Conservation (phyloP, 1,284 basidiomycete genomes). For the Singerocomus inundabilis region DNA sequence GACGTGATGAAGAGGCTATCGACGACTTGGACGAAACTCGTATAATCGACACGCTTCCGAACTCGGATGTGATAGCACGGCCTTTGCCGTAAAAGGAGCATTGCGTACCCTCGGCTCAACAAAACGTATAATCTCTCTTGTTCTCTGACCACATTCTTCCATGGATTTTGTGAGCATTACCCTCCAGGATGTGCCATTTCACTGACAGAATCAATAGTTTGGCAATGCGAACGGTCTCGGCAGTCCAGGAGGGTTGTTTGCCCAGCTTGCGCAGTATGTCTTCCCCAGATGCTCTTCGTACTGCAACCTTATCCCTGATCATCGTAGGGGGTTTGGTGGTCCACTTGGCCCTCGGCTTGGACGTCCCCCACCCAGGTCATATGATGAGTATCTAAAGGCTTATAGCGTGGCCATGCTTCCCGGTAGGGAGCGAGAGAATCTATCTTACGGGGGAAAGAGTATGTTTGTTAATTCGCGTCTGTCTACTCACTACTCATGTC, state of each 20-base stretch:
- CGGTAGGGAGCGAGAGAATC: slow-evolving; percentile 76
- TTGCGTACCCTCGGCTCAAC: slow-evolving; percentile 28
- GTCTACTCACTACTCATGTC: slow-evolving; percentile 3
- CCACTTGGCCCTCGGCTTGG: slow-evolving; percentile 46
- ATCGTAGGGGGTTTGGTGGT: slow-evolving; percentile 51
- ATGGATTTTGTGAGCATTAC: slow-evolving; percentile 63
- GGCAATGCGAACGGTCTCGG: slow-evolving; percentile 53
- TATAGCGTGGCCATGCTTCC: slow-evolving; percentile 87
- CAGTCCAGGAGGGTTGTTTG: slow-evolving; percentile 49
- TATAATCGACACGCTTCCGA: slow-evolving; percentile 21
- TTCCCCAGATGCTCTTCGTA: not conserved
- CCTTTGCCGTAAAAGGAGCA: slow-evolving; percentile 28
- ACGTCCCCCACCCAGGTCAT: slow-evolving; percentile 58
- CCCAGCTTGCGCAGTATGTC: slow-evolving; percentile 58
- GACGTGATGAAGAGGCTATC: slow-evolving; percentile 10
- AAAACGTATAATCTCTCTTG: slow-evolving; percentile 11
- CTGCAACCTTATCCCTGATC: slow-evolving; percentile 13
- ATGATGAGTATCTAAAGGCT: slow-evolving; percentile 81
- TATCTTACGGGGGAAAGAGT: slow-evolving; percentile 98
- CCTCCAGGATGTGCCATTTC: not conserved
- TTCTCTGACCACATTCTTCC: slow-evolving; percentile 20
- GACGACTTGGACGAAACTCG: slow-evolving; percentile 1
- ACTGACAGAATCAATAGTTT: slow-evolving; percentile 40
- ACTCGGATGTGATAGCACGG: slow-evolving; percentile 29
- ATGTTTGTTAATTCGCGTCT: slow-evolving; percentile 39